Evolutionary conservation across 192 early-diverging fungal species (phyloP), one percentile per base, ranked within the genome.

Genomic region (Powellomyces hirtus): DNA sequence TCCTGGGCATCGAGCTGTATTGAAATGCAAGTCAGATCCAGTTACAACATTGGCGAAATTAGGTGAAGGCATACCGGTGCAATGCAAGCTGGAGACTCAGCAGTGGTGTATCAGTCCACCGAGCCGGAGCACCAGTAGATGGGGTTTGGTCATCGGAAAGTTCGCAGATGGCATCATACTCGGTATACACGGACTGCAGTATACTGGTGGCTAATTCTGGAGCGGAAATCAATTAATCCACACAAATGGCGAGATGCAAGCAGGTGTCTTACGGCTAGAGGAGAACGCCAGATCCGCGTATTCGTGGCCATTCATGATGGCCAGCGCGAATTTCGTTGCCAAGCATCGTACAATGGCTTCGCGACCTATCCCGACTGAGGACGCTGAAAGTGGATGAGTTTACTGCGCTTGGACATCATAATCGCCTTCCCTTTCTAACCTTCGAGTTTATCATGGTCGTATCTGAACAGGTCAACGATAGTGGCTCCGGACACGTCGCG

Each of bases 31-130:
- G n/a, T n/a, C n/a, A n/a, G n/a, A n/a, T n/a, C n/a, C n/a, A n/a
- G n/a, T n/a, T n/a, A n/a, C n/a, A n/a, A n/a, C n/a, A n/a, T n/a
- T 42, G 11, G 40, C 40, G 40, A 42, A 29, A 30, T 29, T 4
- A 5, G 44, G 37, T 30, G 45, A 13, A 1, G 27, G 31, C 45
- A 34, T 35, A 64, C 62, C 44, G 62, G 44, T 64, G 44, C 62
- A 64, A 30, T 20, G 62, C 40, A 6, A 64, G 46, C 44, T 64
- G 62, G n/a, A 64, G 44, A 14, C 45, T 35, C 26, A 64, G 45
- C 1, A 51, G 53, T 2, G 53, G 31, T 31, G 53, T 8, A 31
- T 33, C 40, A 16, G 30, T 10, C 22, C 40, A 18, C 22, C 30
- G 16, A 1, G 36, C 13, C 34, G 36, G 29, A 14, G 34, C 33